Conservation (phyloP, 208 protist genomes). For the Blastocrithidia nonstop region DNA sequence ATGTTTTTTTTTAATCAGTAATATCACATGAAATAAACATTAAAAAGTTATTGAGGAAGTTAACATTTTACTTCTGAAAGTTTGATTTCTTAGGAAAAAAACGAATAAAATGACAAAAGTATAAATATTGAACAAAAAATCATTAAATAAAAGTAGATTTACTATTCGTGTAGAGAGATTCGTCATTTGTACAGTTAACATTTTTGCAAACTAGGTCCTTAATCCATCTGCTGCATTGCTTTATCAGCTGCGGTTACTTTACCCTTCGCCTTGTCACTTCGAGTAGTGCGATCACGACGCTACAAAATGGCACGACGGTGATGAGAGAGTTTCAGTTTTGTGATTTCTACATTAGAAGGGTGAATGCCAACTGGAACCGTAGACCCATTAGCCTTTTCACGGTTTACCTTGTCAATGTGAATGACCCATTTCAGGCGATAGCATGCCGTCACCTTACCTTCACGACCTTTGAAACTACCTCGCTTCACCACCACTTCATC, state of each 20-base stretch:
- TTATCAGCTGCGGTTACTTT: constrained; percentile 84
- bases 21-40: no score
- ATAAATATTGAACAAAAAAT: constrained; percentile 1
- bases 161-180: no score
- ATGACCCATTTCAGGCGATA: constrained; percentile 99
- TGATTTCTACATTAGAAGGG: constrained; percentile 98
- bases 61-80: constrained; percentile 2
- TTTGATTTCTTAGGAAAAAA: constrained; percentile 9
- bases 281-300: constrained; percentile 81
- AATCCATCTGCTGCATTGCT: constrained; percentile 90
- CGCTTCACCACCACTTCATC: constrained; percentile 97
- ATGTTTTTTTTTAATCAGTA: no score
- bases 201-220: no score
- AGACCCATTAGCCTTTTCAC: constrained; percentile 94
- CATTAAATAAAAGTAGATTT: constrained; percentile 3
- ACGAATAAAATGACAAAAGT: constrained; percentile 7
- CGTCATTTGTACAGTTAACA: no score
- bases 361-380: constrained; percentile 92
- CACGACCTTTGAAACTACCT: constrained; percentile 92
- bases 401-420: constrained; percentile 96
- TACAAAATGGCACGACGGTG: constrained; percentile 96
- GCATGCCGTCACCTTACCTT: constrained; percentile 94
- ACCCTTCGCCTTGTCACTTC: constrained; percentile 85
- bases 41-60: no score
- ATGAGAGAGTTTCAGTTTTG: constrained; percentile 97